Base-by-base conservation (phyloP, 2,329 filamentous ascomycete genomes). In the Triangularia verruculosa region DNA sequence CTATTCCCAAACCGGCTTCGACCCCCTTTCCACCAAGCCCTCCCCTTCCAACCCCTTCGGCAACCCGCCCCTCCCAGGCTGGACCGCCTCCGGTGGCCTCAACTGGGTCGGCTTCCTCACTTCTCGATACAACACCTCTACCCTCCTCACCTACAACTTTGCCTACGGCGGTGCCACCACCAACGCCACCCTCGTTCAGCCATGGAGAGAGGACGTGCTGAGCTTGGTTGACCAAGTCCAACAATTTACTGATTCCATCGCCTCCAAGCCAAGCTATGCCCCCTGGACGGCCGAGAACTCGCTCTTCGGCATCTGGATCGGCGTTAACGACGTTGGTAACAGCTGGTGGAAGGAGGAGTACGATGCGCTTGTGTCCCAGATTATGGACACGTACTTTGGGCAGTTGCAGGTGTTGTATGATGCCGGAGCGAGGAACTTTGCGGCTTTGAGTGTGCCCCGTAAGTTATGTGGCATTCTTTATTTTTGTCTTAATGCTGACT, bases 1-100 rank as follows among this genome's bases (percentile, higher is more conserved):
- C 2, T 88, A 87, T 74, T 83, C 83, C 1, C 80, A 82, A 65
- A 86, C 83, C 2, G 82, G 81, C 51, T 89, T 88, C 75, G 74
- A 85, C 67, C 71, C 80, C 55, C 75, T 74, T 34, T 74, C 75
- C 20, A 74, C 77, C 1, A 82, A 86, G 62, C 84, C 86, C 11
- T 80, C 76, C n/a, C 64, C 76, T 4, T 73, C 74, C 5, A 85
- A 87, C 69, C 85, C 86, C 0, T 76, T 89, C 66, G 86, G 86
- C 9, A 89, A 89, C 74, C 86, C 86, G 0, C 56, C 75, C 1
- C 82, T 82, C 53, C 81, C 80, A 0, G 78, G 81, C n/a, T 79
- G 74, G 65, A 82, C 82, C 8, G 76, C 78, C 20, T 73, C 74
- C 22, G 79, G 79, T 47, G 82, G 81, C 3, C 68, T 77, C 52